A percentile compares a stretch with the other conserved stretches of the same genome.
Conservation (phyloP, 2,329 filamentous ascomycete genomes). For the Curvularia sp. region DNA sequence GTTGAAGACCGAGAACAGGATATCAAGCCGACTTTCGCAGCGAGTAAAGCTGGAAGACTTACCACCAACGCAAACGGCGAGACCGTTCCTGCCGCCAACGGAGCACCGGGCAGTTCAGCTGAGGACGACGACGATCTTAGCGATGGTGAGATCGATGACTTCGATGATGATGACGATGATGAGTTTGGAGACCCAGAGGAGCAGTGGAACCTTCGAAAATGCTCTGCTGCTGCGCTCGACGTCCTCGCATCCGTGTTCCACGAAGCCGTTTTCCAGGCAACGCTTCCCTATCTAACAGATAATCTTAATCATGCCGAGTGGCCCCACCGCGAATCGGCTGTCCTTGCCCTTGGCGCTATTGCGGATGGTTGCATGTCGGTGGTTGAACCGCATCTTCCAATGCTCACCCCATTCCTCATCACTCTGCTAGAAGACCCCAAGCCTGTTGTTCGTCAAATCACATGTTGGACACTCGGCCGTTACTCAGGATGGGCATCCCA, state of each 20-base stretch:
- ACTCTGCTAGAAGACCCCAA: conserved; percentile 83
- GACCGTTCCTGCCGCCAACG: conserved; percentile 53
- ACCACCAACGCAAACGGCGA: conserved; percentile 59
- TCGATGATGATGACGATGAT: conserved; percentile 76
- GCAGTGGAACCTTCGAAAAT: conserved; percentile 94
- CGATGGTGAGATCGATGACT: conserved; percentile 83
- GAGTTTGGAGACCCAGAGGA: conserved; percentile 81
- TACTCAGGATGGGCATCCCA: conserved; percentile 92
- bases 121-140: conserved; percentile 73
- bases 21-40: conserved; percentile 90
- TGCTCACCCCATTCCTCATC: conserved; percentile 89
- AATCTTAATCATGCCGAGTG: conserved; percentile 89
- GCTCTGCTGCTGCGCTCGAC: conserved; percentile 92
- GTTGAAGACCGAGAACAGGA: conserved; percentile 89
- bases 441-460: conserved; percentile 93
- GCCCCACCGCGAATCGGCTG: conserved; percentile 91
- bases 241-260: conserved; percentile 92
- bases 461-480: conserved; percentile 94
- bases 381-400: conserved; percentile 87
- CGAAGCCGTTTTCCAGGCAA: conserved; percentile 85
- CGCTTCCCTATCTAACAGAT: conserved; percentile 88
- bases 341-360: conserved; percentile 91
- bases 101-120: conserved; percentile 50
- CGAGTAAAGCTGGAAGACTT: conserved; percentile 66
- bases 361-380: conserved; percentile 92